Evolutionary conservation across 352 stramenopile genomes (phyloP).

Genomic region (Phytophthora agathidicida): DNA sequence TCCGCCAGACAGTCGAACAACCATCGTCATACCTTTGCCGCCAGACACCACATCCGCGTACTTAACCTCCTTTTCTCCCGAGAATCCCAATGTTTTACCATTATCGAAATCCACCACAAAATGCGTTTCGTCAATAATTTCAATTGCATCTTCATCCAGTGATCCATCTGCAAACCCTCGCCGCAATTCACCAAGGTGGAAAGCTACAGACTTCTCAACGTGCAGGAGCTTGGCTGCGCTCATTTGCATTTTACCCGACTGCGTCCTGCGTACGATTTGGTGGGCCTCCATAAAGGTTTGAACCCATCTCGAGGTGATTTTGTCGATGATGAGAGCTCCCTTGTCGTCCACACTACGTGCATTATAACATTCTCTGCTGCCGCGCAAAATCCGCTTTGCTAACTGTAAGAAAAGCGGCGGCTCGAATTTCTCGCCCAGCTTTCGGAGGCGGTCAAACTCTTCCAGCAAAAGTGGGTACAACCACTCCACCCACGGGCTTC

Average conservation of each 20-base stretch:
- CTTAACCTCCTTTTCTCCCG: too few relatives aligned
- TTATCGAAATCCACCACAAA: too few relatives aligned
- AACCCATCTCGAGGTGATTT: slow-evolving; percentile 11
- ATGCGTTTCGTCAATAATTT: too few relatives aligned
- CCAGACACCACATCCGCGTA: too few relatives aligned
- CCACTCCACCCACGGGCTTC: slow-evolving; percentile 1
- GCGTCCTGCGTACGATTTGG: slow-evolving; percentile 7
- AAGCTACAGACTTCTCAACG: slow-evolving; percentile 17
- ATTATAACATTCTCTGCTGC: not conserved
- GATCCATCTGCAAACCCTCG: not conserved
- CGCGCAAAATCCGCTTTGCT: not conserved
- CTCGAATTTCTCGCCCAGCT: slow-evolving; percentile 16
- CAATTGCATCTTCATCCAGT: not conserved
- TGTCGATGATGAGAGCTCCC: not conserved
- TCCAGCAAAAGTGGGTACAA: slow-evolving; percentile 4
- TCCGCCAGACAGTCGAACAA: not conserved
- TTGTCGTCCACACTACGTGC: not conserved
- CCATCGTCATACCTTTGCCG: not conserved
- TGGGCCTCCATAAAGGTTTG: slow-evolving; percentile 24
- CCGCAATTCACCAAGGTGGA: slow-evolving; percentile 19
- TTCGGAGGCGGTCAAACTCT: slow-evolving; percentile 14
- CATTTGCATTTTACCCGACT: slow-evolving; percentile 10
- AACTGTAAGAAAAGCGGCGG: slow-evolving; percentile 2
- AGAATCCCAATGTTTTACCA: too few relatives aligned
- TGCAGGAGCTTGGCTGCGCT: slow-evolving; percentile 14